Base-by-base conservation (phyloP, 495 filamentous ascomycete genomes). In the Hyphodiscus hymeniophilus region DNA sequence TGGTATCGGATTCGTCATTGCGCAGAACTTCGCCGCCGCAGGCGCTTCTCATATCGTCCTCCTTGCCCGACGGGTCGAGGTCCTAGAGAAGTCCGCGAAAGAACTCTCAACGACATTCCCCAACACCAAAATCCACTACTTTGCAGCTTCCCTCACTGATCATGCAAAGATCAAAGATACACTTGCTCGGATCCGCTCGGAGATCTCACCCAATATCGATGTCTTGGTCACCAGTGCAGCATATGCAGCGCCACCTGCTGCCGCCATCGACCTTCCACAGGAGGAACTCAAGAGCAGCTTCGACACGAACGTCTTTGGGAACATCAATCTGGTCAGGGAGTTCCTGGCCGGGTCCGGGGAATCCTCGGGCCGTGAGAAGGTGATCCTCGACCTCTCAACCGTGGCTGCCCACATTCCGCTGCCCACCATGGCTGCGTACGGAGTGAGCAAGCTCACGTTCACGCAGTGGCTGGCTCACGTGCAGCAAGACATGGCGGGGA, bases 1-100 rank as follows among this genome's bases (percentile, higher is more conserved):
- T 0, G 64, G 64, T 16, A 61, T 66, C 40, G 62, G 64, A 30
- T 32, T 39, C 15, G 52, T 48, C 10, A 61, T 60, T 4, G 56
- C 63, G 24, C 17, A 33, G 17, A 23, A 36, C 31, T 62, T 36
- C 17, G 34, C 34, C 4, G 15, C 3, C 5, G 4, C 34, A 36
- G 13, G 13, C 13, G 34, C 17, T 6, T n/a, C 34, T 18, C 13
- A 36, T 18, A 18, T 36, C 13, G 17, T 36, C 34, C 34, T 36
- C 17, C 34, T 36, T 15, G 34, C 5, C 13, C 34, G 34, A 5
- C 4, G 5, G 13, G 5, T 18, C 17, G 4, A 4, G 3, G 13
- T n/a, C 17, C 34, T 36, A 5, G 34, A 5, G 4, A 4, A 4
- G 4, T 5, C 5, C 4, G 5, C 4, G 13, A 5, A 4, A 4